These are phyloP conservation scores for Beauveria varroae DNA, from an alignment of 2,329 filamentous ascomycete genomes.

Conservation along the genomic window DNA sequence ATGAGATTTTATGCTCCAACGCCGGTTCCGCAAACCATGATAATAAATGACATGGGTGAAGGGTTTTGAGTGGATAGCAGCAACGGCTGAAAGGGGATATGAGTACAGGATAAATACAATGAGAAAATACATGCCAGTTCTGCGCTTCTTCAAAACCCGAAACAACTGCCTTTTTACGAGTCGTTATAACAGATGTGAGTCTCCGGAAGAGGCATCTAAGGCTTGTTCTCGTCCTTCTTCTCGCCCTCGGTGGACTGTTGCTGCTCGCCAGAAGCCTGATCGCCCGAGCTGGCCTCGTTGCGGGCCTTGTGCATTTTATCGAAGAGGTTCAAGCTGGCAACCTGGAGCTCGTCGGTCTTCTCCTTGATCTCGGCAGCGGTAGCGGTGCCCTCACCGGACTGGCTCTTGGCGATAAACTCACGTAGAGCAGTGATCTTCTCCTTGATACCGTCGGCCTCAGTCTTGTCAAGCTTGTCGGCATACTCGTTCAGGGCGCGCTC, in stretches of 20 bases:
- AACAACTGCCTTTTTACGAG: constrained; percentile 7
- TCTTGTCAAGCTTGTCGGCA: constrained; percentile 92
- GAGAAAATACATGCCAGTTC: constrained; percentile 27
- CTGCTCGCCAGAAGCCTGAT: constrained; percentile 39
- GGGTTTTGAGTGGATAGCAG: constrained; percentile 28
- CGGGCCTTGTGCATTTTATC: constrained; percentile 99
- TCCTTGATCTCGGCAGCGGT: constrained; percentile 93
- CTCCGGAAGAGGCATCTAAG: constrained; percentile 36
- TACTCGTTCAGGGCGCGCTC: constrained; percentile 98
- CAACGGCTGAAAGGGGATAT: constrained; percentile 32
- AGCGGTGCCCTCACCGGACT: constrained; percentile 79
- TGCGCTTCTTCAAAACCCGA: constrained; percentile 25
- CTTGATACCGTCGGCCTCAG: constrained; percentile 83
- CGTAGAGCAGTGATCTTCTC: constrained; percentile 86
- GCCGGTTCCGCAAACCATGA: constrained; percentile 39
- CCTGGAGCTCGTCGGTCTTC: constrained; percentile 97
- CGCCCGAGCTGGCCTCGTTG: constrained; percentile 51
- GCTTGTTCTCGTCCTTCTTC: constrained; percentile 71
- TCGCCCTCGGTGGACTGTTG: constrained; percentile 55
- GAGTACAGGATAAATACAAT: constrained; percentile 45
- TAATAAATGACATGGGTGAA: constrained; percentile 39
- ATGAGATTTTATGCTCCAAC: constrained; percentile 46
- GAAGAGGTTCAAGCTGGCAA: constrained; percentile 90
- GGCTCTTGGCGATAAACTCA: constrained; percentile 89
- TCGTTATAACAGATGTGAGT: constrained; percentile 19